Conservation (phyloP, 2,329 filamentous ascomycete species). For the Fusarium irregulare region DNA sequence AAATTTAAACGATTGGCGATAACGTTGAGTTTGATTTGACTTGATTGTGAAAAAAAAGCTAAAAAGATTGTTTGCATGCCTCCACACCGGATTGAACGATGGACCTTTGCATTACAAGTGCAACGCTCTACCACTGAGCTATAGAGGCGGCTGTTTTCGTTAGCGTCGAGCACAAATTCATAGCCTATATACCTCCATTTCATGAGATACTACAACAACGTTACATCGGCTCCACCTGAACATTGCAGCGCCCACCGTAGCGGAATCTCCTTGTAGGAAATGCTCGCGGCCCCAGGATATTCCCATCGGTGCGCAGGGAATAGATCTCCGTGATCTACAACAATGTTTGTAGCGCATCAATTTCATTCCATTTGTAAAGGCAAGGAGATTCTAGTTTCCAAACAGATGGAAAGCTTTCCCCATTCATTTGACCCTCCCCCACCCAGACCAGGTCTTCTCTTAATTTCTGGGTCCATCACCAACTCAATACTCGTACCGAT, state of each 20-base stretch:
- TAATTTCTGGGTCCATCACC: neutral
- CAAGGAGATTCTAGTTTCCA: neutral
- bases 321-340: neutral
- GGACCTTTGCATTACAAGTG: constrained; percentile 37
- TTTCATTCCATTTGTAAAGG: neutral
- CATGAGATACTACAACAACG: neutral
- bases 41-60: too few species aligned
- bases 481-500: neutral
- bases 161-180: fast-evolving
- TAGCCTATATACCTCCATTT: fast-evolving
- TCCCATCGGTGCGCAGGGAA: neutral
- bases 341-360: neutral
- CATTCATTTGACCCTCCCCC: neutral
- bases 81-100: constrained; percentile 36
- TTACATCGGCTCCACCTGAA: neutral
- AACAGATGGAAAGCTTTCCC: neutral
- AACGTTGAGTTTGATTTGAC: too few species aligned
- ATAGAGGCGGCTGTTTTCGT: constrained; percentile 14
- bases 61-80: neutral
- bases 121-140: constrained; percentile 37
- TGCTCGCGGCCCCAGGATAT: constrained; percentile 5
- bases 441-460: neutral
- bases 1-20: too few species aligned
- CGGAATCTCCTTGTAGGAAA: neutral
- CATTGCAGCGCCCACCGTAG: neutral